Percentiles rank a stretch among this genome's conserved stretches.
Evolutionary conservation across 306 rosid genomes (phyloP).

Genomic region (Chamaecrista fasciculata): DNA sequence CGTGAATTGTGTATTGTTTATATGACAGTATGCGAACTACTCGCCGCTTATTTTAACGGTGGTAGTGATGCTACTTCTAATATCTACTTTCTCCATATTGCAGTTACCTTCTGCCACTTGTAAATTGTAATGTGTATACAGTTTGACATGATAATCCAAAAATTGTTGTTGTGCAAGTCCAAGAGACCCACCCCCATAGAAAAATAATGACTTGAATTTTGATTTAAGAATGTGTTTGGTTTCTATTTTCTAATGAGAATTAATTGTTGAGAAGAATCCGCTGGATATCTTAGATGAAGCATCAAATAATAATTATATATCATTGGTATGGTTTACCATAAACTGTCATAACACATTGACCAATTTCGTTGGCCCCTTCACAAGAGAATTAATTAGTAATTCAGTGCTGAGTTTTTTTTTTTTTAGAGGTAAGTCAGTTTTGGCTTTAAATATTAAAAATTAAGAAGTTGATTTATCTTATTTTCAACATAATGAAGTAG

Average conservation of each 20-base stretch:
- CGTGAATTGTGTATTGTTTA: slow-evolving; percentile 2
- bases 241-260: no score
- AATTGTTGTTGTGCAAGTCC: background rate
- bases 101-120: background rate
- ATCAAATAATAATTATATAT: no score
- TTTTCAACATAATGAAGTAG: no score
- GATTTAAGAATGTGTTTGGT: no score
- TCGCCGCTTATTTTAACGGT: slow-evolving; percentile 6
- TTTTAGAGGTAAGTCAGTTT: background rate
- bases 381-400: background rate
- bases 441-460: background rate
- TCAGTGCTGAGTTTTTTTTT: no score
- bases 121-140: background rate
- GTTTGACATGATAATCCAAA: background rate
- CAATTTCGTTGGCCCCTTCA: background rate
- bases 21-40: background rate
- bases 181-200: background rate
- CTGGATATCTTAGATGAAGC: no score
- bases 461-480: no score
- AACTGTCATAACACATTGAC: background rate
- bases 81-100: background rate
- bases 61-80: background rate
- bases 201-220: background rate
- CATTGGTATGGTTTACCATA: background rate
- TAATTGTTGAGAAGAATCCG: no score